phyloP scores from a whole-genome alignment of 2,329 filamentous ascomycete species.

The Akanthomyces dipterigenus region DNA sequence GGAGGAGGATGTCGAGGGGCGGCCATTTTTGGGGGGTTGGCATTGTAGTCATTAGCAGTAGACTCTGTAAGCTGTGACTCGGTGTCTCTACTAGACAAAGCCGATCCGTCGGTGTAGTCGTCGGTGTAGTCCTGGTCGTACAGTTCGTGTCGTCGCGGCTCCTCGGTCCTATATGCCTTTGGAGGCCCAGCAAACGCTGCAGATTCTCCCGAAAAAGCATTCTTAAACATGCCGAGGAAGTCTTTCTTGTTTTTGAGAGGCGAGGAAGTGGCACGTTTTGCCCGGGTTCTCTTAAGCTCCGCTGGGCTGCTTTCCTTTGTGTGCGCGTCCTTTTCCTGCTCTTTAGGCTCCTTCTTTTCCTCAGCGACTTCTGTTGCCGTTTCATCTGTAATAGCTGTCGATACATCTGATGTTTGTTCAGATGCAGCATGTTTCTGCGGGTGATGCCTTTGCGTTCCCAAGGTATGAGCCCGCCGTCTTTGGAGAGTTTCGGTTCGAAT shows the following conservation, averaged over 20 bases:
- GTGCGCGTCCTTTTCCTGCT: conserved; percentile 20
- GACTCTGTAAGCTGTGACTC: conserved; percentile 13
- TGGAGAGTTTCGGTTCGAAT: neutral
- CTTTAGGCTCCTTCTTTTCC: neutral
- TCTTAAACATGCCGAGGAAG: conserved; percentile 52
- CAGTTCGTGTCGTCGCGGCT: conserved; percentile 29
- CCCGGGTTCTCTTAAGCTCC: conserved; percentile 48
- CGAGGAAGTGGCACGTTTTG: conserved; percentile 44
- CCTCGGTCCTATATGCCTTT: conserved; percentile 42
- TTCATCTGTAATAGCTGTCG: neutral
- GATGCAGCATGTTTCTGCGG: neutral
- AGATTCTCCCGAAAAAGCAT: conserved; percentile 58
- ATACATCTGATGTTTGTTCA: neutral
- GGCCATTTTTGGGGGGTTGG: conserved; percentile 21
- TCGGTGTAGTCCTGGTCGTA: conserved; percentile 20
- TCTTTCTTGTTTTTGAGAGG: conserved; percentile 45
- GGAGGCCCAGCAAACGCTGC: conserved; percentile 38
- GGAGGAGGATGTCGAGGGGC: conserved; percentile 37
- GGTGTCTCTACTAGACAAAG: conserved; percentile 14
- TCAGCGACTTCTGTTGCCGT: conserved; percentile 8
- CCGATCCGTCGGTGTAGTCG: conserved; percentile 18
- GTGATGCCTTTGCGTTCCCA: neutral
- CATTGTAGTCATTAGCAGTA: neutral
- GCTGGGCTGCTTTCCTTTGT: conserved; percentile 22
- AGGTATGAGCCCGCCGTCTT: neutral